Evolutionary conservation across 2,329 filamentous ascomycete genomes (phyloP), one percentile per base, ranked within the genome.

Genomic region (Gnomoniopsis sp.): DNA sequence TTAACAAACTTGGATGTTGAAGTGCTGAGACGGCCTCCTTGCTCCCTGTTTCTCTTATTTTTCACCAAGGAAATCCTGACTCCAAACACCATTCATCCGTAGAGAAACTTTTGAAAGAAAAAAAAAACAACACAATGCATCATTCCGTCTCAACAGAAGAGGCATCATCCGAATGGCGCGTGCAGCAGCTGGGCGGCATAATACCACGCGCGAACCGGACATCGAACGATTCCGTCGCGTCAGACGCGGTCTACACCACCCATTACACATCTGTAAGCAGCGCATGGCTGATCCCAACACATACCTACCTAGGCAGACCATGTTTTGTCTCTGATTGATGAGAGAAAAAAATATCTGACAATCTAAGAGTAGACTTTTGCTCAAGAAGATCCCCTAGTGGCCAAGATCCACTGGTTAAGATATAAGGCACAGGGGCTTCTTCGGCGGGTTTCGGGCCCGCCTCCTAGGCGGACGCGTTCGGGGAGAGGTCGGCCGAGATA

Each of bases 191-290:
- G 1, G 49, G 49, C 33, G 22, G 49, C 49, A 34, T 34, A 30
- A 4, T 51, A 36, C 49, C 33, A 36, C 30, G 49, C 23, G 26
- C 10, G n/a, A 23, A n/a, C 38, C 38, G 51, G 41, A 26, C 10
- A 44, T 49, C 53, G 6, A 30, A 49, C 46, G 53, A 55, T 22
- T 23, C 53, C 8, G 21, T 34, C 55, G 50, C 48, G 11, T 61
- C 59, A 8, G 46, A 56, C 30, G n/a, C 48, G 11, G 49, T 61
- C 12, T 61, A 56, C 38, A n/a, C 57, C n/a, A 49, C 43, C 38
- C 53, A 34, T 34, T 61, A 61, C 53, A 61, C 59, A 38, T 61
- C 59, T 41, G 59, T 61, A 53, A 17, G 56, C 38, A 41, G n/a
- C 3, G 12, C 38, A 15, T 44, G 2, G 19, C 17, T 44, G 17